Conservation (phyloP, 2,329 filamentous ascomycete species). For the Fusarium nematophilum region DNA sequence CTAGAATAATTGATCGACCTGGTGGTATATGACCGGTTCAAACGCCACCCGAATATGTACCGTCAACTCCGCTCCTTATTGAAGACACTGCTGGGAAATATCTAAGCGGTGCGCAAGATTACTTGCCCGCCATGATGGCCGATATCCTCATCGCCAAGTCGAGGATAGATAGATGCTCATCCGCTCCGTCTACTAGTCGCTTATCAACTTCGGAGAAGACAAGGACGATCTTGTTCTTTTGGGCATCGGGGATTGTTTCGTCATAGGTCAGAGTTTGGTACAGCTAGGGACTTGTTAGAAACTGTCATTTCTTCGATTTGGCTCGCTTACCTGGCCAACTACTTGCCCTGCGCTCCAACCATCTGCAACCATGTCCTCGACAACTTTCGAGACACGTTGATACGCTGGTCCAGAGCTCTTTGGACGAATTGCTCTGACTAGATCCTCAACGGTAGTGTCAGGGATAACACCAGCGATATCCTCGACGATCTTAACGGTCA, state of each 20-base stretch:
- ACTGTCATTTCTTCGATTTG: background rate
- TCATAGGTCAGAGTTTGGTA: slow-evolving; percentile 87
- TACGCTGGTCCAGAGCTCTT: slow-evolving; percentile 74
- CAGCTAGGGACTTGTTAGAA: slow-evolving; percentile 60
- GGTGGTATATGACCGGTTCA: slow-evolving; percentile 33
- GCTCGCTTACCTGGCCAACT: slow-evolving; percentile 73
- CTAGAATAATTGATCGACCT: slow-evolving; percentile 27
- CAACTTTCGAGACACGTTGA: slow-evolving; percentile 77
- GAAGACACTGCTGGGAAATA: slow-evolving; percentile 11
- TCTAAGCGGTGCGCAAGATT: background rate
- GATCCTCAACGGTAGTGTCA: slow-evolving; percentile 72
- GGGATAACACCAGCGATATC: slow-evolving; percentile 98
- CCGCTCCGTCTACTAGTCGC: slow-evolving; percentile 90
- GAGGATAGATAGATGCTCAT: slow-evolving; percentile 92
- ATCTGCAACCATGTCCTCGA: slow-evolving; percentile 93
- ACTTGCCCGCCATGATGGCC: slow-evolving; percentile 69
- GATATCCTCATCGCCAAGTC: slow-evolving; percentile 87
- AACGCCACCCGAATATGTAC: slow-evolving; percentile 40
- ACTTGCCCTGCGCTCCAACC: slow-evolving; percentile 96
- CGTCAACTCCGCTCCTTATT: slow-evolving; percentile 38
- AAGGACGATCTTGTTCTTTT: slow-evolving; percentile 91
- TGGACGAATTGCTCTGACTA: slow-evolving; percentile 82
- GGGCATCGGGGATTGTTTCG: slow-evolving; percentile 82
- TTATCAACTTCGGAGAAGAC: slow-evolving; percentile 96
- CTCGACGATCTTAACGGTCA: slow-evolving; percentile 85